Evolutionary conservation across 2,329 filamentous ascomycete genomes (phyloP).

Genomic region (Zasmidium cellare): DNA sequence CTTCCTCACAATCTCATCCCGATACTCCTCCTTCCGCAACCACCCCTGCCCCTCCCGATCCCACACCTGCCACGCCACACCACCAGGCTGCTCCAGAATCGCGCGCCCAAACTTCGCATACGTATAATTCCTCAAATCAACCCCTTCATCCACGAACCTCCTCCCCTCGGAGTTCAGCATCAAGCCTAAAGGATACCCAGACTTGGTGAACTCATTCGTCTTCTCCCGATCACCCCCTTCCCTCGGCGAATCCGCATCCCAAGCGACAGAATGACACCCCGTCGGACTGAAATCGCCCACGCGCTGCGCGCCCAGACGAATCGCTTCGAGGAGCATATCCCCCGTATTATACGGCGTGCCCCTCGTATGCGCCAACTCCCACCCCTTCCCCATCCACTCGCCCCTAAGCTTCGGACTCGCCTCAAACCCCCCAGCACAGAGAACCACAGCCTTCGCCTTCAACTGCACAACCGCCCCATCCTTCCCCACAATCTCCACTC

Average conservation of each 20-base stretch:
- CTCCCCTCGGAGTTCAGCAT: conserved; percentile 62
- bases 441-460: conserved; percentile 45
- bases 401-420: conserved; percentile 58
- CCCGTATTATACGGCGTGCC: conserved; percentile 67
- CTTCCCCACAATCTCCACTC: conserved; percentile 32
- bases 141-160: conserved; percentile 67
- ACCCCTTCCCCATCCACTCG: conserved; percentile 58
- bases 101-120: conserved; percentile 66
- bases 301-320: conserved; percentile 53
- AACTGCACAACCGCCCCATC: conserved; percentile 32
- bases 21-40: conserved; percentile 64
- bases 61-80: conserved; percentile 66
- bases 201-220: conserved; percentile 69
- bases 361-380: conserved; percentile 63
- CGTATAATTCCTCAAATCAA: conserved; percentile 66
- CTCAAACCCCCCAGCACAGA: conserved; percentile 66
- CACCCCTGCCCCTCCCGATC: conserved; percentile 54
- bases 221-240: conserved; percentile 57
- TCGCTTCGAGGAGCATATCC: conserved; percentile 56
- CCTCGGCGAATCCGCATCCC: conserved; percentile 62
- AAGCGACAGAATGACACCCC: conserved; percentile 64
- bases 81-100: conserved; percentile 60
- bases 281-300: conserved; percentile 58
- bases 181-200: conserved; percentile 65
- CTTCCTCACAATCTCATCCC: conserved; percentile 56